phyloP scores from a whole-genome alignment of 1,139 yeast genomes.

The Pichia sp. region DNA sequence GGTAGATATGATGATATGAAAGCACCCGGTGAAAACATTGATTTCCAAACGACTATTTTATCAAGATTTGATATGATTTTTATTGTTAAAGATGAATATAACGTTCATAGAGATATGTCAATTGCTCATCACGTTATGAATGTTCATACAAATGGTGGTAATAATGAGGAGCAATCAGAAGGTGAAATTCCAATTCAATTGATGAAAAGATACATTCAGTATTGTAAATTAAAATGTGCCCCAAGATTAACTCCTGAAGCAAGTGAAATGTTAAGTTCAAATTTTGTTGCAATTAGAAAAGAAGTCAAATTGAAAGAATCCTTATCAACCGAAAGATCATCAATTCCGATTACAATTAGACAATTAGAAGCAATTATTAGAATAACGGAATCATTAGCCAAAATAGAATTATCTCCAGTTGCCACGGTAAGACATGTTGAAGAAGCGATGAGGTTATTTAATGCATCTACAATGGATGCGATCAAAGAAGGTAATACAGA shows the following conservation, averaged over 20 bases:
- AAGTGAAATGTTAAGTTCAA: slow-evolving; percentile 85
- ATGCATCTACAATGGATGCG: slow-evolving; percentile 97
- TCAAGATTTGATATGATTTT: slow-evolving; percentile 98
- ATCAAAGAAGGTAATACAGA: slow-evolving; percentile 52
- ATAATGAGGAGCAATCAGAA: slow-evolving; percentile 49
- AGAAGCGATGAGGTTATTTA: slow-evolving; percentile 89
- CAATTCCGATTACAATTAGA: slow-evolving; percentile 95
- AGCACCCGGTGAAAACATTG: slow-evolving; percentile 96
- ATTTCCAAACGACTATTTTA: slow-evolving; percentile 91
- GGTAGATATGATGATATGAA: slow-evolving; percentile 95
- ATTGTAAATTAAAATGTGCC: slow-evolving; percentile 85
- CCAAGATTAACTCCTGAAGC: slow-evolving; percentile 90
- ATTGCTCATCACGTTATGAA: slow-evolving; percentile 95
- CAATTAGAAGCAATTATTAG: slow-evolving; percentile 97
- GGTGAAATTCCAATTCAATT: slow-evolving; percentile 87
- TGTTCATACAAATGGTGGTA: slow-evolving; percentile 76
- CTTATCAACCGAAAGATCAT: slow-evolving; percentile 80
- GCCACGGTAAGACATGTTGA: slow-evolving; percentile 89
- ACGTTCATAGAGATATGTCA: slow-evolving; percentile 75
- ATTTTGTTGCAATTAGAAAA: slow-evolving; percentile 85
- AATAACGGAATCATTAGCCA: slow-evolving; percentile 91
- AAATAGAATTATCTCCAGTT: slow-evolving; percentile 71
- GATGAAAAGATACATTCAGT: slow-evolving; percentile 89
- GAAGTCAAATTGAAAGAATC: slow-evolving; percentile 77
- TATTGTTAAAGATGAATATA: slow-evolving; percentile 92